Conservation (phyloP, 495 filamentous ascomycete species). For the Lichina pygmaea region DNA sequence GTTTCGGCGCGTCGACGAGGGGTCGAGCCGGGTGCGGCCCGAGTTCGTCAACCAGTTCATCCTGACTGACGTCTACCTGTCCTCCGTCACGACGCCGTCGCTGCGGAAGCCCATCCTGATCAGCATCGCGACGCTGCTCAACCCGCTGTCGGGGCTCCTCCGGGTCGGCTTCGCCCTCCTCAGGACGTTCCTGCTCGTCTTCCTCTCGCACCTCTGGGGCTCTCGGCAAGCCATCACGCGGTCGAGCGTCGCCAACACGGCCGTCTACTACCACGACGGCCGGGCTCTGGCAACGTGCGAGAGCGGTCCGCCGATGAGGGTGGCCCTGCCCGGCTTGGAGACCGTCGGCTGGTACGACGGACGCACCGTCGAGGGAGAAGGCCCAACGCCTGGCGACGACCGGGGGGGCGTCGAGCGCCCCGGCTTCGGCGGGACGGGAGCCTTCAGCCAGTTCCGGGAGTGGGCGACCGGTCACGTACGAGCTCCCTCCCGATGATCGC, state of each 20-base stretch:
- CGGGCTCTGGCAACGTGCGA: constrained; percentile 37
- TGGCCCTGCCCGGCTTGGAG: constrained; percentile 28
- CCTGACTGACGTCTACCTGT: constrained; percentile 31
- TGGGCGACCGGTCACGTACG: constrained; percentile 34
- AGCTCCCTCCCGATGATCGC: neutral
- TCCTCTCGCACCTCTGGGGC: constrained; percentile 25
- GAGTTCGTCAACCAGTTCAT: constrained; percentile 38
- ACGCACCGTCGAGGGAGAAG: constrained; percentile 19
- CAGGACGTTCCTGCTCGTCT: constrained; percentile 22
- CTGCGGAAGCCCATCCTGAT: constrained; percentile 25
- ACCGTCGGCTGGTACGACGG: constrained; percentile 44
- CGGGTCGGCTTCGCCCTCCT: constrained; percentile 12
- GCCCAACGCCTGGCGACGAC: constrained; percentile 2
- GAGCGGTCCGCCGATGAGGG: constrained; percentile 35
- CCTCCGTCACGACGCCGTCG: constrained; percentile 15
- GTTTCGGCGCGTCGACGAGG: constrained; percentile 15
- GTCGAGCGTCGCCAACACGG: constrained; percentile 38
- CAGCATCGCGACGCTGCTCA: constrained; percentile 31
- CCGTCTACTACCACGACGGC: constrained; percentile 33
- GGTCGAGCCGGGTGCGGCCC: constrained; percentile 14
- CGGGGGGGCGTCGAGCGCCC: constrained; percentile 5
- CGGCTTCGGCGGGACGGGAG: constrained; percentile 22
- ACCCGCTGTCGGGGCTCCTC: constrained; percentile 15
- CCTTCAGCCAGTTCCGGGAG: constrained; percentile 29
- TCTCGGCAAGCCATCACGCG: constrained; percentile 25